Conservation (phyloP, 352 stramenopile genomes). For the Phytophthora podocarpi region DNA sequence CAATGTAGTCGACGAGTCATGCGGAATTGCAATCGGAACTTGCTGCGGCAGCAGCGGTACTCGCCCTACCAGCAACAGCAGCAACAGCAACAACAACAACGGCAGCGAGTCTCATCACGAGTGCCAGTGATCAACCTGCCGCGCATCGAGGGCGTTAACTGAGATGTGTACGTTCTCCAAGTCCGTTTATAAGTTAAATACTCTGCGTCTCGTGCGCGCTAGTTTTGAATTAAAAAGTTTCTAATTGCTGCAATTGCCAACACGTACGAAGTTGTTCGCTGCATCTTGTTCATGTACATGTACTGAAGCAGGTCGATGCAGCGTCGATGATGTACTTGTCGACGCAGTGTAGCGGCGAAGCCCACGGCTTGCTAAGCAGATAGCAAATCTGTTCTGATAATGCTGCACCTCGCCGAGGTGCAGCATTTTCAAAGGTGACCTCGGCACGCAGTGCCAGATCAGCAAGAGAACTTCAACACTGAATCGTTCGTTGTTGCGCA, state of each 20-base stretch:
- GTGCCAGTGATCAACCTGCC: slow-evolving; percentile 62
- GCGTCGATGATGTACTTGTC: neutral
- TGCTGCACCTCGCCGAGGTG: no score
- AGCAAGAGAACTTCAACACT: slow-evolving; percentile 17
- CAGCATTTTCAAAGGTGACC: no score
- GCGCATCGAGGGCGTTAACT: slow-evolving; percentile 73
- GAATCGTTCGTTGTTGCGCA: neutral
- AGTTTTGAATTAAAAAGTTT: slow-evolving; percentile 15
- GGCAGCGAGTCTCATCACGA: slow-evolving; percentile 51
- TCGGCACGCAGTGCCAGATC: no score
- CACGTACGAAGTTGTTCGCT: neutral
- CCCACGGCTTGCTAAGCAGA: slow-evolving; percentile 5
- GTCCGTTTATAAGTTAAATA: slow-evolving; percentile 25
- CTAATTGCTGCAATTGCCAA: neutral
- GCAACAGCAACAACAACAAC: slow-evolving; percentile 30
- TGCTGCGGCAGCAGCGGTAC: slow-evolving; percentile 26
- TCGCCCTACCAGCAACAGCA: slow-evolving; percentile 42
- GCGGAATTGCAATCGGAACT: slow-evolving; percentile 10
- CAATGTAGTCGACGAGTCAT: slow-evolving; percentile 31
- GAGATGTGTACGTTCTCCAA: slow-evolving; percentile 7
- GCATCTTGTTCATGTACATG: no score
- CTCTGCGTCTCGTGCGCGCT: neutral
- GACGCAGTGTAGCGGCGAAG: neutral
- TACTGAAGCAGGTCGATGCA: neutral
- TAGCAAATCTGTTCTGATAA: slow-evolving; percentile 10